Percentiles rank a stretch among this genome's conserved stretches.
Conservation (phyloP, 768 basidiomycete species). For the Phallus indusiatus region DNA sequence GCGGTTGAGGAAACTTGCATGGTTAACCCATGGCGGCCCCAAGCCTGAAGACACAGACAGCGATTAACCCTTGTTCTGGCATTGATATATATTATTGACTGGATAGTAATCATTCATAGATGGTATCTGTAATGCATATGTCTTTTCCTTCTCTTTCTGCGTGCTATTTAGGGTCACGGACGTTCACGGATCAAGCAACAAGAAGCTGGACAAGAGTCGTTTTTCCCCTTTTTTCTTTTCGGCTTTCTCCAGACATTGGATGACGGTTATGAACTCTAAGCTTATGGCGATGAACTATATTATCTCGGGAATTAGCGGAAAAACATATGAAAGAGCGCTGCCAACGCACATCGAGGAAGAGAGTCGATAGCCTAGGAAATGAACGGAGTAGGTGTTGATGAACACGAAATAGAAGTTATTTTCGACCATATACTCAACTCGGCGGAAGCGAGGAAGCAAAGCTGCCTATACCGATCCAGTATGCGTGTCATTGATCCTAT, state of each 20-base stretch:
- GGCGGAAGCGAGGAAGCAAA: too few relatives aligned
- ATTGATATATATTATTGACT: not conserved
- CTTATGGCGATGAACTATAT: not conserved
- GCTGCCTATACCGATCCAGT: too few relatives aligned
- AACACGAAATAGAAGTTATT: too few relatives aligned
- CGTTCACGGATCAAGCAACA: not conserved
- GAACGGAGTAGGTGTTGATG: too few relatives aligned
- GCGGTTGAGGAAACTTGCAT: conserved; percentile 66
- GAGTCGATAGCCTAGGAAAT: too few relatives aligned
- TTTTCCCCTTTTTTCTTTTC: not conserved
- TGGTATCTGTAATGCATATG: not conserved
- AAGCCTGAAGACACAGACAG: conserved; percentile 80
- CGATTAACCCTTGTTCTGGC: conserved; percentile 22
- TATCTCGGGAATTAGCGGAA: not conserved
- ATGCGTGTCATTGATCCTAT: too few relatives aligned
- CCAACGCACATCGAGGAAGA: not conserved
- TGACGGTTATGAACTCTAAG: not conserved
- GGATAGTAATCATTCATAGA: not conserved
- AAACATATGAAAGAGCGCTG: not conserved
- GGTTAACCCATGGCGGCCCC: conserved; percentile 75
- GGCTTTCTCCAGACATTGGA: not conserved
- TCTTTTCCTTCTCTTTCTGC: not conserved
- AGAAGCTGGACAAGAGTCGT: not conserved
- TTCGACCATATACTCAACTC: too few relatives aligned
- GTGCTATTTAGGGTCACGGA: not conserved